Evolutionary conservation across 148 eudicot genomes (phyloP).

Genomic region (Suaeda aralocaspica): DNA sequence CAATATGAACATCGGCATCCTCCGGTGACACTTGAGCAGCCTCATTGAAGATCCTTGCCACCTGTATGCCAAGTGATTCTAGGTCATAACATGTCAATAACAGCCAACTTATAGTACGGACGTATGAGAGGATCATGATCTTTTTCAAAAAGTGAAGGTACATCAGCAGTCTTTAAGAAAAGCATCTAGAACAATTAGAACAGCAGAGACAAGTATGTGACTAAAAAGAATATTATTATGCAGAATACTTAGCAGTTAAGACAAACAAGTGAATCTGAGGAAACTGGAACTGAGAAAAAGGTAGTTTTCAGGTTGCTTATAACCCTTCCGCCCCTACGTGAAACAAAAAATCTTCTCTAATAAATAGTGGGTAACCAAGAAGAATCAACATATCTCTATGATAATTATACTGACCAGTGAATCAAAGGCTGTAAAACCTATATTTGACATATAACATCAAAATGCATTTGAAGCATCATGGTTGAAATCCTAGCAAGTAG

Average conservation of each 20-base stretch:
- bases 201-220: no score
- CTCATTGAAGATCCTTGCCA: slow-evolving; percentile 67
- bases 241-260: no score
- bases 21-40: slow-evolving; percentile 91
- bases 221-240: no score
- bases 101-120: not conserved
- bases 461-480: not conserved
- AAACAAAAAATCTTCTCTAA: not conserved
- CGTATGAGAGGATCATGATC: not conserved
- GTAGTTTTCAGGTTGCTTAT: not conserved
- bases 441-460: not conserved
- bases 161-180: not conserved
- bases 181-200: no score
- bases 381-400: not conserved
- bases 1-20: slow-evolving; percentile 96
- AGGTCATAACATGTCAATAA: slow-evolving; percentile 19
- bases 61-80: slow-evolving; percentile 40
- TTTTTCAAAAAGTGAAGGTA: not conserved
- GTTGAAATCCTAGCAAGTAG: not conserved
- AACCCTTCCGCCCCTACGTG: not conserved
- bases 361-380: no score
- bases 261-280: no score
- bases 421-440: not conserved
- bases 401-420: slow-evolving; percentile 1
- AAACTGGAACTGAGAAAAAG: no score